These are phyloP conservation scores for Sclerotinia borealis DNA, from an alignment of 2,329 filamentous ascomycete genomes.

Conservation along the genomic window DNA sequence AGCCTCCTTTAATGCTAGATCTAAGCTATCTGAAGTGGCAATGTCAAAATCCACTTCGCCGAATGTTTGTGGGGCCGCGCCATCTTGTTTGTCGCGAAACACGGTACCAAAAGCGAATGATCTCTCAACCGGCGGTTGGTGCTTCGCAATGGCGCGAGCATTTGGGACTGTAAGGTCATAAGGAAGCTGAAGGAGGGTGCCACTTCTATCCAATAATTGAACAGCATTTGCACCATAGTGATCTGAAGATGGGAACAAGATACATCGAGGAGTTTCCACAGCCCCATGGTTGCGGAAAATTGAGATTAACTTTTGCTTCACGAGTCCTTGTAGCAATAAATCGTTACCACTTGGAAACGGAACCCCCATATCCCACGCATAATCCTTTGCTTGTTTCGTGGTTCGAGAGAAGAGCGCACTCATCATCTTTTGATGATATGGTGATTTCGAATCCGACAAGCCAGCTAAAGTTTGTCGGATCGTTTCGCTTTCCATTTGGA, in stretches of 20 bases:
- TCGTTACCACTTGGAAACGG: slow-evolving; percentile 50
- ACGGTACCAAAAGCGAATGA: slow-evolving; percentile 85
- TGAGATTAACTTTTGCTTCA: slow-evolving; percentile 66
- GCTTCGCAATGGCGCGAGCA: slow-evolving; percentile 74
- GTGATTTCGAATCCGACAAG: slow-evolving; percentile 73
- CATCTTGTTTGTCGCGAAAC: slow-evolving; percentile 71
- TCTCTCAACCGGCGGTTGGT: slow-evolving; percentile 61
- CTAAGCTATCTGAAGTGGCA: slow-evolving; percentile 72
- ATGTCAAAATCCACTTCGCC: slow-evolving; percentile 97
- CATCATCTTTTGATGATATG: slow-evolving; percentile 85
- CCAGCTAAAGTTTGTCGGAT: slow-evolving; percentile 78
- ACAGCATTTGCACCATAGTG: slow-evolving; percentile 73
- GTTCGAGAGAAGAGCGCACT: slow-evolving; percentile 70
- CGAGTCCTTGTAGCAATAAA: slow-evolving; percentile 63
- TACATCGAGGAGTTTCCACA: slow-evolving; percentile 68
- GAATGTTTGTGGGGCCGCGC: slow-evolving; percentile 74
- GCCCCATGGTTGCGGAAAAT: slow-evolving; percentile 90
- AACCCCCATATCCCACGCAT: slow-evolving; percentile 66
- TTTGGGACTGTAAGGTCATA: slow-evolving; percentile 89
- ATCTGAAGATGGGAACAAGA: slow-evolving; percentile 74
- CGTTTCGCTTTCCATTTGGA: slow-evolving; percentile 89
- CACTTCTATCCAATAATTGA: slow-evolving; percentile 73
- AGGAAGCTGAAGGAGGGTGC: slow-evolving; percentile 87
- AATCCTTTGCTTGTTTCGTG: slow-evolving; percentile 73
- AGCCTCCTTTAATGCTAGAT: slow-evolving; percentile 84